phyloP scores from a whole-genome alignment of 257 asterid genomes.

The Capsicum chinense region DNA sequence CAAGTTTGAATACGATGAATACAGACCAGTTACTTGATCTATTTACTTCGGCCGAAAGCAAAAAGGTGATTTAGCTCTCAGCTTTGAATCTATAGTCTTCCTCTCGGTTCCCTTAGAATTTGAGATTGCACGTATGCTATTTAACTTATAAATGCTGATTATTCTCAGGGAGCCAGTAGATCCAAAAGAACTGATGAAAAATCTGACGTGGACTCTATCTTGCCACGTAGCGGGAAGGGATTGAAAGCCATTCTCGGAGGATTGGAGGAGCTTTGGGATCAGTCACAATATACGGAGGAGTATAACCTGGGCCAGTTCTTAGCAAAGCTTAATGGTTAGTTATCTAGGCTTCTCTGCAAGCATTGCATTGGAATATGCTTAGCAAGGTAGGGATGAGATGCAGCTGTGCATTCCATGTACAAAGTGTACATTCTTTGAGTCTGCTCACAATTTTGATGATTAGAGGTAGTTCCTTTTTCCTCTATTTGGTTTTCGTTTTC shows the following conservation, averaged over 20 bases:
- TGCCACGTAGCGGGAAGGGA: constrained; percentile 73
- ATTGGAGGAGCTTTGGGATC: constrained; percentile 99
- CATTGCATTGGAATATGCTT: constrained; percentile 38
- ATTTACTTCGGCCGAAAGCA: constrained; percentile 82
- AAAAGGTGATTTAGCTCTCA: constrained; percentile 60
- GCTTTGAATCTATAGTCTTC: not conserved
- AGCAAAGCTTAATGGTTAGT: constrained; percentile 79
- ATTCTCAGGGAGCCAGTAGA: constrained; percentile 62
- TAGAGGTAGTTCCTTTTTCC: constrained; percentile 21
- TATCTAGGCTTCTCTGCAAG: constrained; percentile 5
- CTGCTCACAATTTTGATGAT: constrained; percentile 45
- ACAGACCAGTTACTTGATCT: constrained; percentile 97
- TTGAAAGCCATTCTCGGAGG: constrained; percentile 91
- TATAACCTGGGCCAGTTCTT: constrained; percentile 83
- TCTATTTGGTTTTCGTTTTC: not conserved
- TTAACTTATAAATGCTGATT: constrained; percentile 15
- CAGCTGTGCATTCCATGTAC: constrained; percentile 43
- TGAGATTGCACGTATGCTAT: not conserved
- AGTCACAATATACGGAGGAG: constrained; percentile 96
- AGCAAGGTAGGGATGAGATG: constrained; percentile 23
- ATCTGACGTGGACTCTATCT: constrained; percentile 56
- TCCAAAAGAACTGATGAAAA: constrained; percentile 45
- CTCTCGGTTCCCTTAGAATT: not conserved
- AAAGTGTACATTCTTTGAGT: constrained; percentile 52
- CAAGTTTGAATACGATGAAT: constrained; percentile 96